Conservation (phyloP, 2,329 filamentous ascomycete species). For the Raffaelea ambrosiae region DNA sequence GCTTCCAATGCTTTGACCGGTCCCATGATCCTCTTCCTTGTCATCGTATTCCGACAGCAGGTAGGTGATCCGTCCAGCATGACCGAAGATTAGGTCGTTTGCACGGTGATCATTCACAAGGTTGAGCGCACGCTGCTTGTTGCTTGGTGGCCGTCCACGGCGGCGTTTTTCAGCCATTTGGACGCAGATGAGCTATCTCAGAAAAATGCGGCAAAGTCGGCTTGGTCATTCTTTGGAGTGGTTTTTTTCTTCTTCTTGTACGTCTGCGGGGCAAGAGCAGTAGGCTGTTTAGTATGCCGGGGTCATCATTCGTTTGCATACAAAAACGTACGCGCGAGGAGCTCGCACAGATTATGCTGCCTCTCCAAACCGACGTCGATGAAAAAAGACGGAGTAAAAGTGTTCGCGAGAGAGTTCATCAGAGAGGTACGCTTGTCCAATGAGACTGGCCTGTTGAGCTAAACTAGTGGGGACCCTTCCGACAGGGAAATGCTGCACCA, state of each 20-base stretch:
- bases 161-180: constrained; percentile 18
- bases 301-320: no score
- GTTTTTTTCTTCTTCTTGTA: no score
- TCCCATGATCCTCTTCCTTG: background rate
- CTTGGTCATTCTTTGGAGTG: constrained; percentile 7
- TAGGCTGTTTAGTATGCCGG: no score
- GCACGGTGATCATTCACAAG: constrained; percentile 24
- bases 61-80: constrained; percentile 42
- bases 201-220: background rate
- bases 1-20: background rate
- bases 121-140: background rate
- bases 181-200: background rate
- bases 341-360: no score
- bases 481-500: constrained; percentile 3
- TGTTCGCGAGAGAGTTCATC: no score
- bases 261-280: no score
- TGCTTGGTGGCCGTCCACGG: background rate
- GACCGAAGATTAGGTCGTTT: constrained; percentile 42
- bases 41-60: constrained; percentile 16
- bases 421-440: background rate
- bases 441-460: background rate
- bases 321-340: no score
- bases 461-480: no score
- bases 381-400: no score
- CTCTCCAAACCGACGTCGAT: no score